Percentiles rank a stretch among this genome's conserved stretches.
Evolutionary conservation across 257 asterid genomes (phyloP).

Genomic region (Osmanthus fragrans): DNA sequence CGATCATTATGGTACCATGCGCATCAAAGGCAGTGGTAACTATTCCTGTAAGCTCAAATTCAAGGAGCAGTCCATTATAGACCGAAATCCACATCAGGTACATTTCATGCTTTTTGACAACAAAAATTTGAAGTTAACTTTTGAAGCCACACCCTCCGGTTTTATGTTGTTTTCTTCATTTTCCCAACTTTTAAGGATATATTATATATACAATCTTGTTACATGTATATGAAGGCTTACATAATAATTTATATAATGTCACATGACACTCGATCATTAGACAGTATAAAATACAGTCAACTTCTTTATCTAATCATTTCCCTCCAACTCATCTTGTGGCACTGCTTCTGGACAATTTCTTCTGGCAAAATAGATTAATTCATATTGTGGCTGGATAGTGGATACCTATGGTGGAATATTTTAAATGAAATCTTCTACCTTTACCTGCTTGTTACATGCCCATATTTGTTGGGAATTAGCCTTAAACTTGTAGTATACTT

Average conservation of each 20-base stretch:
- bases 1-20: slow-evolving; percentile 98
- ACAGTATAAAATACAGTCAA: too few species aligned
- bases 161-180: not conserved
- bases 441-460: not conserved
- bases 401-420: not conserved
- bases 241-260: too few species aligned
- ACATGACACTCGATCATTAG: too few species aligned
- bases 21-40: slow-evolving; percentile 88
- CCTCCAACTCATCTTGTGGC: too few species aligned
- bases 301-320: too few species aligned
- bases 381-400: not conserved
- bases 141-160: slow-evolving; percentile 14
- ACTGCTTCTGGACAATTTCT: too few species aligned
- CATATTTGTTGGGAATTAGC: not conserved
- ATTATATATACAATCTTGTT: not conserved
- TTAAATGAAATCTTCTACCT: not conserved
- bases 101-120: slow-evolving; percentile 20
- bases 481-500: not conserved
- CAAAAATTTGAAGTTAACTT: not conserved
- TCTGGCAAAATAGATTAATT: too few species aligned
- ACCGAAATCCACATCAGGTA: slow-evolving; percentile 99
- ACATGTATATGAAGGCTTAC: too few species aligned
- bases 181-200: not conserved
- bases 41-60: slow-evolving; percentile 97
- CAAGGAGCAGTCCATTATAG: slow-evolving; percentile 98